A percentile compares a stretch with the other conserved stretches of the same genome.
Conservation (phyloP, 176 grass and related monocot species). For the Musa beccarii region DNA sequence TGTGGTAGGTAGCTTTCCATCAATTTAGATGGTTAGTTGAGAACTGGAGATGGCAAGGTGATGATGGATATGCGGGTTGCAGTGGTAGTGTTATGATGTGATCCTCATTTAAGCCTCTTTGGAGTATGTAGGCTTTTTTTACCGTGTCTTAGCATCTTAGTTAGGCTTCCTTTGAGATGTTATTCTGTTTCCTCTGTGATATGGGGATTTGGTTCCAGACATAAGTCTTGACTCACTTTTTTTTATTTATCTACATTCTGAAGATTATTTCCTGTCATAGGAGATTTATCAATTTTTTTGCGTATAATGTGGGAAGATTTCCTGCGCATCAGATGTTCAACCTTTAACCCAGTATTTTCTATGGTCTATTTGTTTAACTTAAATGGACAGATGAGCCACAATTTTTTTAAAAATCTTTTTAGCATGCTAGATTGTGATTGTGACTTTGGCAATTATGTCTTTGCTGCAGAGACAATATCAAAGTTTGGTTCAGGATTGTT, state of each 20-base stretch:
- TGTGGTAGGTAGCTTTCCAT: not conserved
- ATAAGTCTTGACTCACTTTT: no score
- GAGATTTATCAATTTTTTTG: no score
- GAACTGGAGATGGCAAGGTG: not conserved
- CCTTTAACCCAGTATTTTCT: no score
- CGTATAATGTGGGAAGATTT: no score
- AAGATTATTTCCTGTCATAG: no score
- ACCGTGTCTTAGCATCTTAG: not conserved
- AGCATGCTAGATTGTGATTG: not conserved
- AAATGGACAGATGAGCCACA: not conserved
- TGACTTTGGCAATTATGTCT: slow-evolving; percentile 3
- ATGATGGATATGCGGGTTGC: not conserved
- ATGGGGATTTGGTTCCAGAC: no score
- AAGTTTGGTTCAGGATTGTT: slow-evolving; percentile 97
- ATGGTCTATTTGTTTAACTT: not conserved
- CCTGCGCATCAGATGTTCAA: no score
- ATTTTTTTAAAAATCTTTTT: not conserved
- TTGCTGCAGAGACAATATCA: slow-evolving; percentile 75
- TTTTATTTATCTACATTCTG: no score
- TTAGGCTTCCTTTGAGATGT: not conserved
- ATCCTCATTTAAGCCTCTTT: not conserved
- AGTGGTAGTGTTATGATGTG: not conserved
- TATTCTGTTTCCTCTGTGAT: no score
- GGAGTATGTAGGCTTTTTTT: not conserved
- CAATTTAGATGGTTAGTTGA: not conserved